Evolutionary conservation across 192 early-diverging fungal genomes (phyloP).

Genomic region (Oehlia diaphana): DNA sequence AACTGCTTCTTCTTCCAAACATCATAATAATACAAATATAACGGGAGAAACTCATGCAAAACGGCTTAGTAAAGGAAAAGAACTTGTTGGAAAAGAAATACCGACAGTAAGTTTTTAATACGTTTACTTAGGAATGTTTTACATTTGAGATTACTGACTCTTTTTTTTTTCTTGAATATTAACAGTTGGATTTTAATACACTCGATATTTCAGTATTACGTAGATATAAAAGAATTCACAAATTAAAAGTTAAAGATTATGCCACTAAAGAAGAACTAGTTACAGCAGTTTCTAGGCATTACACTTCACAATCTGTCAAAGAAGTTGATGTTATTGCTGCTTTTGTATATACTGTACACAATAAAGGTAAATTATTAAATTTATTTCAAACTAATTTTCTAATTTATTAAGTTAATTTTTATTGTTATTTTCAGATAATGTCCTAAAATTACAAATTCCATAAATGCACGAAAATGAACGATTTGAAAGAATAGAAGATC

Average conservation of each 20-base stretch:
- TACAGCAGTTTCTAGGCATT: conserved; percentile 42
- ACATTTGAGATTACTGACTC: neutral
- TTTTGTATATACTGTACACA: conserved; percentile 44
- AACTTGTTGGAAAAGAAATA: neutral
- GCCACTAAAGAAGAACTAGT: conserved; percentile 42
- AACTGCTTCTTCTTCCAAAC: neutral
- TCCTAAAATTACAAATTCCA: conserved; percentile 16
- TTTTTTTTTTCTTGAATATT: neutral
- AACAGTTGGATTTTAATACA: conserved; percentile 47
- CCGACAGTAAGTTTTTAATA: neutral
- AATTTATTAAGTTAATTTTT: too few species aligned
- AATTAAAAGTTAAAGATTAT: conserved; percentile 38
- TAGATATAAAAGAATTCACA: conserved; percentile 46
- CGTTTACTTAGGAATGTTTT: neutral
- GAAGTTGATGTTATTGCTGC: conserved; percentile 46
- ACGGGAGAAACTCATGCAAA: neutral
- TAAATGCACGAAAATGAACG: neutral
- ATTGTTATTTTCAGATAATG: neutral
- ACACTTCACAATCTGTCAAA: conserved; percentile 38
- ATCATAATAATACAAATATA: neutral
- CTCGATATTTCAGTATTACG: conserved; percentile 40
- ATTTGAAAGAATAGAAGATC: too few species aligned
- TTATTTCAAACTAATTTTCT: neutral
- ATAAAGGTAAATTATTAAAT: conserved; percentile 34
- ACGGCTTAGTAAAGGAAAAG: neutral